phyloP scores from a whole-genome alignment of 2,329 filamentous ascomycete species.

The Alternaria novae-zelandiae region DNA sequence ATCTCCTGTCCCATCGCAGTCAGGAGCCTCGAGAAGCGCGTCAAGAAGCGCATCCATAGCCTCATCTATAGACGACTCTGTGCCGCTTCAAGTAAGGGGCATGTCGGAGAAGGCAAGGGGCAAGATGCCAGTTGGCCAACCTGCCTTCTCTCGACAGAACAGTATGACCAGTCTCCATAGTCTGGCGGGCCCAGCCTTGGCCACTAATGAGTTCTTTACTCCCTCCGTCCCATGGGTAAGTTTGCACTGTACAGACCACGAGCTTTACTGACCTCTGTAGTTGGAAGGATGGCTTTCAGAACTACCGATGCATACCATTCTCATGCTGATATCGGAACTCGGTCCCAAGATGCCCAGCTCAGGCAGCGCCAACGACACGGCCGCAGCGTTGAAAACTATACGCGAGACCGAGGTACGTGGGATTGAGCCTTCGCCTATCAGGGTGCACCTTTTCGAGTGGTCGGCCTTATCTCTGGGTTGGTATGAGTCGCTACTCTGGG shows the following conservation, averaged over 20 bases:
- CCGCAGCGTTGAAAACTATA: constrained; percentile 57
- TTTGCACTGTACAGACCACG: neutral
- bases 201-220: constrained; percentile 69
- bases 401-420: constrained; percentile 68
- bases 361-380: constrained; percentile 49
- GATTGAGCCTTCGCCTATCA: constrained; percentile 75
- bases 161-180: constrained; percentile 81
- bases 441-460: constrained; percentile 94
- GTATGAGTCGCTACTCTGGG: constrained; percentile 96
- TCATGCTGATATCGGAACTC: constrained; percentile 73
- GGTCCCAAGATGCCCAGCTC: constrained; percentile 59
- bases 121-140: constrained; percentile 86
- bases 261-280: constrained; percentile 51
- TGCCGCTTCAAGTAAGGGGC: constrained; percentile 81
- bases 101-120: constrained; percentile 98
- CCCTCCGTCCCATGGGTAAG: constrained; percentile 77
- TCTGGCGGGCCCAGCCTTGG: constrained; percentile 64
- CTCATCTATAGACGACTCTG: constrained; percentile 74
- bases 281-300: constrained; percentile 94
- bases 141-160: constrained; percentile 88
- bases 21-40: constrained; percentile 64
- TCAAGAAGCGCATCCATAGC: constrained; percentile 60
- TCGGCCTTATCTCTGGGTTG: constrained; percentile 87
- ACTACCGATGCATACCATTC: constrained; percentile 83
- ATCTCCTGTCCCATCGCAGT: constrained; percentile 40